Base-by-base conservation (phyloP, 2,329 filamentous ascomycete genomes). In the Ophiocordyceps camponoti-saundersi region DNA sequence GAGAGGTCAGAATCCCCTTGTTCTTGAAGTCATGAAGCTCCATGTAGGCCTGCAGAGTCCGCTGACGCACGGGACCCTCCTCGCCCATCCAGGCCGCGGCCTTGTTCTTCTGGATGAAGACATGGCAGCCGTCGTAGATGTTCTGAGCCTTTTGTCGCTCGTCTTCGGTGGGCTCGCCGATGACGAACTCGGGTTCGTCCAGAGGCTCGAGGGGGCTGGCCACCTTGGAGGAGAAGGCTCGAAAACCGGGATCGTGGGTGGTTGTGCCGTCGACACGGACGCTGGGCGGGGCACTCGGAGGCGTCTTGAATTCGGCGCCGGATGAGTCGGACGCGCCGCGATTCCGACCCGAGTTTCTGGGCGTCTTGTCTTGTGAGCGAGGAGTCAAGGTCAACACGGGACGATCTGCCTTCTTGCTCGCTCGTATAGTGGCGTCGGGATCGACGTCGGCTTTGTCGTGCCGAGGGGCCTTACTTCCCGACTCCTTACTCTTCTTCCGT, bases 71-170 rank as follows among this genome's bases (percentile, higher is more conserved):
- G 2, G 68, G 68, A 0, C 76, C 76, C 51, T 81, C 77, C 55
- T 92, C 86, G 54, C 92, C 92, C 64, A 95, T 80, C 80, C 87
- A 93, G 26, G 87, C 76, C 23, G 89, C 88, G 16, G 89, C 87
- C 59, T 83, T 82, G 30, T 82, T 79, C 57, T 86, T 88, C 40
- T 74, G 73, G 21, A 92, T 80, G 49, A 89, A 83, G 46, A 86
- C 80, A 58, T 95, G 88, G 50, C 82, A 78, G 39, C 89, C 88
- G 48, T 90, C 82, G 59, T 78, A 96, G 40, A 98, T 87, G 57
- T 80, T 81, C 54, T 80, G 75, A 1, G 90, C 92, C 59, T 84
- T 85, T 53, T 83, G 77, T 20, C 75, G 72, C 55, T 95, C 88
- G 48, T 84, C 79, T 36, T 79, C 75, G 1, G 77, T 73, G 8